A percentile compares a stretch with the other conserved stretches of the same genome.
Evolutionary conservation across 768 basidiomycete genomes (phyloP).

Genomic region (Clitopilus hobsonii): DNA sequence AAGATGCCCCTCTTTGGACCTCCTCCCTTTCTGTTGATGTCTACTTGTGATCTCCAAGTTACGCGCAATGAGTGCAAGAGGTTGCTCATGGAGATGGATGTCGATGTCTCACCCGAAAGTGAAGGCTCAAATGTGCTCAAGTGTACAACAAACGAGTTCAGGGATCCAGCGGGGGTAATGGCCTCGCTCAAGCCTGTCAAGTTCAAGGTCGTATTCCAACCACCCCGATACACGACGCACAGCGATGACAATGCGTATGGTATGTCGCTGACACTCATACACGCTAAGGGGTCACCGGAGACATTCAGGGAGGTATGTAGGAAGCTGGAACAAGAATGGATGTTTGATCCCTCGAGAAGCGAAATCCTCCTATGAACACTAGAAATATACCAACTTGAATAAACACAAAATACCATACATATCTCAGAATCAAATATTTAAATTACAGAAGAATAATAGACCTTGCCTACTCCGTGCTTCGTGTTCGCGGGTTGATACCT

Average conservation of each 20-base stretch:
- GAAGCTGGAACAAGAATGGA: slow-evolving; percentile 35
- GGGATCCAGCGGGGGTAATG: slow-evolving; percentile 49
- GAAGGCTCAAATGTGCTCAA: slow-evolving; percentile 67
- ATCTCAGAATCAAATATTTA: no score
- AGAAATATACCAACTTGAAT: background rate
- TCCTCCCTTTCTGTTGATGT: slow-evolving; percentile 51
- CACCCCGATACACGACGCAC: slow-evolving; percentile 22
- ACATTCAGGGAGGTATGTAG: slow-evolving; percentile 74
- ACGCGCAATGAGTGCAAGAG: slow-evolving; percentile 73
- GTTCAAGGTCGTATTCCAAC: slow-evolving; percentile 79
- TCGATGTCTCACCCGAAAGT: slow-evolving; percentile 59
- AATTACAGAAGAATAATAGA: no score
- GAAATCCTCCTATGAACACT: background rate
- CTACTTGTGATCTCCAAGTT: slow-evolving; percentile 51
- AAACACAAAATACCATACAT: no score
- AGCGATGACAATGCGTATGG: slow-evolving; percentile 38
- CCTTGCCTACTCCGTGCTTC: no score
- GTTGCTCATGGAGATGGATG: slow-evolving; percentile 67
- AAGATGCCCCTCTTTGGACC: slow-evolving; percentile 87
- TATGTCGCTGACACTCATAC: slow-evolving; percentile 61
- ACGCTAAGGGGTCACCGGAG: slow-evolving; percentile 85
- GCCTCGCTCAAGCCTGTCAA: slow-evolving; percentile 62
- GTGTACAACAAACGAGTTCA: slow-evolving; percentile 58
- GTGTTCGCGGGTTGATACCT: no score
- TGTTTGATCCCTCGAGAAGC: background rate